Evolutionary conservation across 129 eudicot species (phyloP).

Genomic region (Lonicera japonica): DNA sequence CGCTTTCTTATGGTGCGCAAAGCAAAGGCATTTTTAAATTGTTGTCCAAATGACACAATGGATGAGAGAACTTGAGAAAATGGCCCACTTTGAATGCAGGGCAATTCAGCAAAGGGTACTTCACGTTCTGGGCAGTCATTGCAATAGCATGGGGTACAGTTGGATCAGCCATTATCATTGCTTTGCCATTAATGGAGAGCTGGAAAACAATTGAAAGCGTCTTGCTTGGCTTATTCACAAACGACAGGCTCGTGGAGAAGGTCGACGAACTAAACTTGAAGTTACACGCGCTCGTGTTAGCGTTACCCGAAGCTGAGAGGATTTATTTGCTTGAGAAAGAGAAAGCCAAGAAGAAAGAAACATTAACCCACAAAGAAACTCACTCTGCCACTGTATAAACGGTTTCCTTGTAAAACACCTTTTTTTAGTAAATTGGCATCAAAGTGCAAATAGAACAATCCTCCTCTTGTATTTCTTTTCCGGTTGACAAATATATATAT

Average conservation of each 20-base stretch:
- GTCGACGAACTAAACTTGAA: slow-evolving; percentile 67
- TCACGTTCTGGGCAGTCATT: slow-evolving; percentile 90
- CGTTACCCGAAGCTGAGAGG: slow-evolving; percentile 86
- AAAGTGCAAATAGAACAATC: too few relatives aligned
- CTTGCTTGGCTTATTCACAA: slow-evolving; percentile 74
- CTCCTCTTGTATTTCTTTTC: too few relatives aligned
- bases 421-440: too few relatives aligned
- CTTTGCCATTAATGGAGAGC: slow-evolving; percentile 76
- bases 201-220: slow-evolving; percentile 69
- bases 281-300: slow-evolving; percentile 58
- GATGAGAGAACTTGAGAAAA: not conserved
- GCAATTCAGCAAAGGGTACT: slow-evolving; percentile 68
- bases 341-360: slow-evolving; percentile 65
- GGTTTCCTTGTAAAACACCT: not conserved
- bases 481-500: too few relatives aligned
- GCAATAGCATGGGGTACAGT: slow-evolving; percentile 97
- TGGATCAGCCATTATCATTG: slow-evolving; percentile 80
- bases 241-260: slow-evolving; percentile 67
- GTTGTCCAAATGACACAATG: too few relatives aligned
- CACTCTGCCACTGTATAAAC: not conserved
- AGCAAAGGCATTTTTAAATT: too few relatives aligned
- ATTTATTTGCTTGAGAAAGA: slow-evolving; percentile 68
- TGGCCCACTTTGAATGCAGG: slow-evolving; percentile 28
- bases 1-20: too few relatives aligned
- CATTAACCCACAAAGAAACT: slow-evolving; percentile 17